A percentile compares a stretch with the other conserved stretches of the same genome.
These are phyloP conservation scores for Favolaschia claudopus DNA, from an alignment of 768 basidiomycete genomes.

Conservation along the genomic window DNA sequence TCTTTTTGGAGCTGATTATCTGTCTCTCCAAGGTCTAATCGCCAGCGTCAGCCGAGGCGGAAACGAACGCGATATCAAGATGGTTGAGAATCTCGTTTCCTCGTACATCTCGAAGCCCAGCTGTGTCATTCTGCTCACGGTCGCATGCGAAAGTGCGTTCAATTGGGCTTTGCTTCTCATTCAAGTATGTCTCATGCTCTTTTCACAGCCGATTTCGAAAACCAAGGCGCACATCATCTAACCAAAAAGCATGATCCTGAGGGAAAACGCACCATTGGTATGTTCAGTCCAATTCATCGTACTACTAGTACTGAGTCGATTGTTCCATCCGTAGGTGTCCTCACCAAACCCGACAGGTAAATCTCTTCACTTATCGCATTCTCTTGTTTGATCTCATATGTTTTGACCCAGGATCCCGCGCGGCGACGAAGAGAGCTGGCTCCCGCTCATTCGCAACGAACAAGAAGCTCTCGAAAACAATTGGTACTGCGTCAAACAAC, in stretches of 20 bases:
- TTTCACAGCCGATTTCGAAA: slow-evolving; percentile 76
- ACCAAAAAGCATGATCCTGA: slow-evolving; percentile 66
- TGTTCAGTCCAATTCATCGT: slow-evolving; percentile 18
- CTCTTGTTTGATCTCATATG: background rate
- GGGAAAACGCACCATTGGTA: slow-evolving; percentile 76
- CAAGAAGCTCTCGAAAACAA: slow-evolving; percentile 57
- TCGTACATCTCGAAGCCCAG: slow-evolving; percentile 68
- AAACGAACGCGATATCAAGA: slow-evolving; percentile 61
- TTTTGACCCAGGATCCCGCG: slow-evolving; percentile 44
- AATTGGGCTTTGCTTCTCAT: background rate
- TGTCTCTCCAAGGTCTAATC: slow-evolving; percentile 55
- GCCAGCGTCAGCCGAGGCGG: slow-evolving; percentile 60
- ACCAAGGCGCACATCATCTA: slow-evolving; percentile 76
- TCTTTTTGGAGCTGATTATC: background rate
- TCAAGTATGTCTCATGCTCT: background rate
- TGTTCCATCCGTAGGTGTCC: slow-evolving; percentile 56
- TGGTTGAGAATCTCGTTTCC: slow-evolving; percentile 64
- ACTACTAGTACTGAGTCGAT: background rate
- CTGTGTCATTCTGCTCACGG: slow-evolving; percentile 67
- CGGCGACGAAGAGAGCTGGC: slow-evolving; percentile 65
- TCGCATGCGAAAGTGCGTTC: slow-evolving; percentile 70
- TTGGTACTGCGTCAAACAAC: slow-evolving; percentile 70
- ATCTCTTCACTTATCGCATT: background rate
- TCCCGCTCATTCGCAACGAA: slow-evolving; percentile 63
- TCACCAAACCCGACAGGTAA: slow-evolving; percentile 74